phyloP scores from a whole-genome alignment of 306 rosid species.

The Sophora flavescens region DNA sequence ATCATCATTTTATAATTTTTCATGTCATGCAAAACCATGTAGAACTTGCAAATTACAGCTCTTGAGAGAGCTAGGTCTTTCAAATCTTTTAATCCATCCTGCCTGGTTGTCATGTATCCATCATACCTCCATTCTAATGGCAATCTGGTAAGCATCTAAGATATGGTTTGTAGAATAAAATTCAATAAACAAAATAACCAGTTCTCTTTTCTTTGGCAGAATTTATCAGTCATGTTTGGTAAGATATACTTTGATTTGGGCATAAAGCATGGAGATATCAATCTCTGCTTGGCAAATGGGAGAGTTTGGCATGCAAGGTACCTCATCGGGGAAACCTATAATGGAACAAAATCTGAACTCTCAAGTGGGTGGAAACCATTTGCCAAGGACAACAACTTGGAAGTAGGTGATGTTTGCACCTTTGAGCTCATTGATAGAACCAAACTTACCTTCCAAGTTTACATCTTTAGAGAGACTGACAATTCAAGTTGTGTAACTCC shows the following conservation, averaged over 20 bases:
- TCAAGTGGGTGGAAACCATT: constrained; percentile 52
- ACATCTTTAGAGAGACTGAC: constrained; percentile 3
- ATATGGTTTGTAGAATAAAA: background rate
- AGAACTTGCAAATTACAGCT: background rate
- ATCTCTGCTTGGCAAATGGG: background rate
- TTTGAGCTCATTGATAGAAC: constrained; percentile 32
- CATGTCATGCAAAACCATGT: background rate
- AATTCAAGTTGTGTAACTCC: constrained; percentile 14
- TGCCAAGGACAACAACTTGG: constrained; percentile 34
- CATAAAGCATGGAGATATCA: background rate
- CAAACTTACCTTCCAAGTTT: background rate
- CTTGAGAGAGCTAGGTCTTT: constrained; percentile 41
- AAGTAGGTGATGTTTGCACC: constrained; percentile 44
- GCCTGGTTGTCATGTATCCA: background rate
- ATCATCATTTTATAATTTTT: background rate
- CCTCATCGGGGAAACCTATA: accelerated
- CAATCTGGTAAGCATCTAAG: constrained; percentile 17
- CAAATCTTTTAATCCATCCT: constrained; percentile 31
- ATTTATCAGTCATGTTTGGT: background rate
- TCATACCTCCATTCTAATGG: background rate
- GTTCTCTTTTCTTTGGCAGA: background rate
- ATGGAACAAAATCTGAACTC: background rate
- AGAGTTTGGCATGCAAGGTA: constrained; percentile 35
- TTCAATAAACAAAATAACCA: background rate
- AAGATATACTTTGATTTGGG: background rate